A percentile compares a stretch with the other conserved stretches of the same genome.
Conservation (phyloP, 2,329 filamentous ascomycete genomes). For the Nothomitra cinnamomea region DNA sequence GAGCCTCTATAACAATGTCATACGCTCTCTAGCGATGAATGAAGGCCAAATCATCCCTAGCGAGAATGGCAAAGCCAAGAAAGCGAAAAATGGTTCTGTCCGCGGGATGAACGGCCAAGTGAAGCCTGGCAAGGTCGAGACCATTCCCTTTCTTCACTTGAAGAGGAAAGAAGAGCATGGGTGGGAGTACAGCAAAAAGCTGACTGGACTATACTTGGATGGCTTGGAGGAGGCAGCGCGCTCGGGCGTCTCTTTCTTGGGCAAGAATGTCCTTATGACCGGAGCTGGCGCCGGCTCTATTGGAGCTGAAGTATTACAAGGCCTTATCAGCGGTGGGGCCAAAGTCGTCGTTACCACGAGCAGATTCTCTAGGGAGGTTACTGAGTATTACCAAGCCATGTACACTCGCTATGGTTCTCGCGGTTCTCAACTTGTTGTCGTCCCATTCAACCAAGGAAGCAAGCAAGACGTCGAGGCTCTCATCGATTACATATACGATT, state of each 20-base stretch:
- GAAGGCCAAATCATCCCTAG: conserved; percentile 91
- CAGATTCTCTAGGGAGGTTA: conserved; percentile 90
- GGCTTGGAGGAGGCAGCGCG: conserved; percentile 79
- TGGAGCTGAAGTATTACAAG: conserved; percentile 89
- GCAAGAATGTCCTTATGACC: conserved; percentile 95
- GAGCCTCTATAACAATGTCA: conserved; percentile 80
- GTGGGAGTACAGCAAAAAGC: conserved; percentile 99
- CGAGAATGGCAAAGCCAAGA: conserved; percentile 52
- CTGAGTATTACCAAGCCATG: conserved; percentile 98
- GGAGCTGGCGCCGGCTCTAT: conserved; percentile 96
- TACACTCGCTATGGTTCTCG: conserved; percentile 87
- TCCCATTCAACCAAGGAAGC: conserved; percentile 97
- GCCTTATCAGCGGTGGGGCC: conserved; percentile 87
- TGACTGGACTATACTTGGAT: conserved; percentile 84
- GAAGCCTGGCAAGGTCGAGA: conserved; percentile 83
- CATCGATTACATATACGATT: conserved; percentile 88
- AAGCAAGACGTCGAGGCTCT: conserved; percentile 94
- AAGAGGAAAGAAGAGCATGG: conserved; percentile 88
- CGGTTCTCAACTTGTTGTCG: conserved; percentile 91
- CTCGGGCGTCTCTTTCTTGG: conserved; percentile 75
- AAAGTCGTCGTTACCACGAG: conserved; percentile 95
- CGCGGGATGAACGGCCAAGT: conserved; percentile 32
- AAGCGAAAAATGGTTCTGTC: conserved; percentile 32
- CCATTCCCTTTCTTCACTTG: conserved; percentile 91
- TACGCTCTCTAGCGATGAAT: conserved; percentile 92